These are phyloP conservation scores for Penicillium olsonii DNA, from an alignment of 2,329 filamentous ascomycete species.

Conservation along the genomic window DNA sequence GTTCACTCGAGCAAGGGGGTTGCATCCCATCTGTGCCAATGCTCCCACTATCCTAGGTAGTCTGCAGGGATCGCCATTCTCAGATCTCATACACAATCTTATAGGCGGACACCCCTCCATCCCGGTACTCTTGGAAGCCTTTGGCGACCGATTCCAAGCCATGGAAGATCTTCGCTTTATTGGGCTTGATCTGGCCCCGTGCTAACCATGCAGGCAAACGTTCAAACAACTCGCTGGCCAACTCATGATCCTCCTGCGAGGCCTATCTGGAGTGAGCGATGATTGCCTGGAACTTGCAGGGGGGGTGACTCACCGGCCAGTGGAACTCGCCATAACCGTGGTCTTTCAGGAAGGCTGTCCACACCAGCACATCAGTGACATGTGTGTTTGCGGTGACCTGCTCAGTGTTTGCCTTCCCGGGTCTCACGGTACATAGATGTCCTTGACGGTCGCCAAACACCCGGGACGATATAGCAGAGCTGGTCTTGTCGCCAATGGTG, in stretches of 20 bases:
- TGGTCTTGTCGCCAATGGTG: constrained; percentile 43
- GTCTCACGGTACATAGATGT: constrained; percentile 45
- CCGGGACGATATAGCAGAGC: constrained; percentile 36
- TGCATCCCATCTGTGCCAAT: neutral
- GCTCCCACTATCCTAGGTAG: neutral
- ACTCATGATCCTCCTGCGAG: neutral
- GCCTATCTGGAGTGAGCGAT: neutral
- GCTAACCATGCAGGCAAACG: constrained; percentile 38
- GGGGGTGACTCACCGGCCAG: constrained; percentile 41
- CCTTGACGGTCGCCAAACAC: constrained; percentile 31
- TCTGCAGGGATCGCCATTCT: neutral
- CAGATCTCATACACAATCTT: constrained; percentile 43
- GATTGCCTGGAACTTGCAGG: neutral
- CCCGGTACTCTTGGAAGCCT: constrained; percentile 42
- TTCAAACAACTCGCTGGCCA: constrained; percentile 32
- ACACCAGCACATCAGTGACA: constrained; percentile 48
- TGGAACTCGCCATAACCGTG: constrained; percentile 38
- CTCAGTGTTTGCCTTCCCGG: constrained; percentile 43
- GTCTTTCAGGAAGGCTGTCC: constrained; percentile 46
- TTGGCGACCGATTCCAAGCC: constrained; percentile 36
- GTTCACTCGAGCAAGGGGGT: no score
- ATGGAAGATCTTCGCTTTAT: constrained; percentile 29
- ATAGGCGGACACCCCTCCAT: constrained; percentile 42
- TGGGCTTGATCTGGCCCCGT: constrained; percentile 39
- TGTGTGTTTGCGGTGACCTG: constrained; percentile 34